Percentiles rank a stretch among this genome's conserved stretches.
These are phyloP conservation scores for Fusarium goolgardi DNA, from an alignment of 2,329 filamentous ascomycete species.

Conservation along the genomic window DNA sequence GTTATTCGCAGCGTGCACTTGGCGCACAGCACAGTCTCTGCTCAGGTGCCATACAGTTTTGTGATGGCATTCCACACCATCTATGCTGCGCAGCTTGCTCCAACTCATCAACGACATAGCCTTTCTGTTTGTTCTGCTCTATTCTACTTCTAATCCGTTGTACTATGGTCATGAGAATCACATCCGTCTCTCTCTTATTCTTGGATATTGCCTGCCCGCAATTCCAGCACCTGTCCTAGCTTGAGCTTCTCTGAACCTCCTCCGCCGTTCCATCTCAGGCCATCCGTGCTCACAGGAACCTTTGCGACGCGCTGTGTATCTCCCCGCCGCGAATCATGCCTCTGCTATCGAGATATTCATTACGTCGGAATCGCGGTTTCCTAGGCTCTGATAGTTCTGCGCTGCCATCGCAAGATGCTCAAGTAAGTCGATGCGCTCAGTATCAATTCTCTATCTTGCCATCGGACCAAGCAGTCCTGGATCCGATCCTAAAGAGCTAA, in stretches of 20 bases:
- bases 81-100: conserved; percentile 32
- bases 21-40: conserved; percentile 38
- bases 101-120: conserved; percentile 30
- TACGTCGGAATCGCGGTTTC: conserved; percentile 61
- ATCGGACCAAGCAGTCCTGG: conserved; percentile 6
- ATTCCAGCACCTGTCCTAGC: conserved; percentile 10
- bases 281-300: conserved; percentile 25
- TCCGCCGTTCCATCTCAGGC: conserved; percentile 27
- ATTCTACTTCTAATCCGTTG: conserved; percentile 5
- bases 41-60: conserved; percentile 39
- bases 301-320: conserved; percentile 38
- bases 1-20: conserved; percentile 35
- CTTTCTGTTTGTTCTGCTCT: neutral
- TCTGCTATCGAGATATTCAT: conserved; percentile 45
- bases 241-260: conserved; percentile 16
- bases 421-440: conserved; percentile 52
- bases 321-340: conserved; percentile 46
- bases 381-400: conserved; percentile 63
- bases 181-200: conserved; percentile 7
- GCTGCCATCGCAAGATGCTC: conserved; percentile 61
- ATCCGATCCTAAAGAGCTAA: conserved; percentile 25
- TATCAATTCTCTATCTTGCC: conserved; percentile 4
- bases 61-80: conserved; percentile 44
- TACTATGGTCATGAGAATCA: conserved; percentile 39
- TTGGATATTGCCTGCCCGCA: conserved; percentile 36